phyloP scores from a whole-genome alignment of 805 yeast species.

The Schwanniomyces occidentalis region DNA sequence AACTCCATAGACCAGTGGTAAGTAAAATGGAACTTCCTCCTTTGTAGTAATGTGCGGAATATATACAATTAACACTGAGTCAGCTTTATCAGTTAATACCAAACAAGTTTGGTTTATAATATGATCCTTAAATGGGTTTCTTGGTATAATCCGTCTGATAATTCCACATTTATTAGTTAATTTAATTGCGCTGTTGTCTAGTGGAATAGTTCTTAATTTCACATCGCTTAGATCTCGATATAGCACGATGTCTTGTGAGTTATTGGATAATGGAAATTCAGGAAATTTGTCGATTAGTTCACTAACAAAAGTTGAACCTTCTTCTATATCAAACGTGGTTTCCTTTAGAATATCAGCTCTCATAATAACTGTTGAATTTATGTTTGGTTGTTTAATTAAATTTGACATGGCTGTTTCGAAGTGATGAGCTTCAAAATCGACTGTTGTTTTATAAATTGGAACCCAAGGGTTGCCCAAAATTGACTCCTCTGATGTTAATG shows the following conservation, averaged over 20 bases:
- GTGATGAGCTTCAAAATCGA: conserved; percentile 53
- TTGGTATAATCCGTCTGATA: conserved; percentile 85
- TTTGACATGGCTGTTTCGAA: conserved; percentile 78
- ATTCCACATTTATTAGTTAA: conserved; percentile 47
- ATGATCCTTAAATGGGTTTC: conserved; percentile 84
- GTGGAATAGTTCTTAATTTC: conserved; percentile 29
- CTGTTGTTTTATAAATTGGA: conserved; percentile 51
- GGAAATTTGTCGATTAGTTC: conserved; percentile 29
- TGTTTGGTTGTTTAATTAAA: conserved; percentile 79
- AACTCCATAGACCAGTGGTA: conserved; percentile 83
- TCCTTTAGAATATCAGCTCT: conserved; percentile 79
- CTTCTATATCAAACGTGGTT: conserved; percentile 38
- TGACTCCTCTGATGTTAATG: conserved; percentile 30
- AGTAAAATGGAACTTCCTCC: conserved; percentile 78
- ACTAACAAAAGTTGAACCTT: conserved; percentile 29
- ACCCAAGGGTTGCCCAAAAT: conserved; percentile 63
- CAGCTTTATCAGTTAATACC: conserved; percentile 35
- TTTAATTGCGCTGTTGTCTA: conserved; percentile 17
- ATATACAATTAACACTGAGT: conserved; percentile 63
- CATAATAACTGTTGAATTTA: conserved; percentile 87
- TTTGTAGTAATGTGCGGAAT: conserved; percentile 66
- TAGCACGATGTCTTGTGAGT: conserved; percentile 20
- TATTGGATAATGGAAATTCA: conserved; percentile 29
- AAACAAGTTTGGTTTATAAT: conserved; percentile 85
- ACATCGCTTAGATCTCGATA: conserved; percentile 36